Conservation (phyloP, 1,284 basidiomycete species). For the Porphyrellus sp. region DNA sequence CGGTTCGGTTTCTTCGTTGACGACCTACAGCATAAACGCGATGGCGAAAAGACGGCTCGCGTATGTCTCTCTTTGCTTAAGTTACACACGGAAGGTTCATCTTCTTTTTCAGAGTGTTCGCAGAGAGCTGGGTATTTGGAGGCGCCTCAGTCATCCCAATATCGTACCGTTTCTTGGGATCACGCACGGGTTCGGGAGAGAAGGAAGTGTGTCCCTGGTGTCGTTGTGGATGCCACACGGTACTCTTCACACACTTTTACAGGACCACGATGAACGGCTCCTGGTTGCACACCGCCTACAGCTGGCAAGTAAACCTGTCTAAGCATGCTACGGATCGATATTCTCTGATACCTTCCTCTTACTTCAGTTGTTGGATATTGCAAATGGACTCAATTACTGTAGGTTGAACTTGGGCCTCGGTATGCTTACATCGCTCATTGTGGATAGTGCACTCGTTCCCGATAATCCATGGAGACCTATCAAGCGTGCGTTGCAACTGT, state of each 20-base stretch:
- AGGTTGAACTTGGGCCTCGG: background rate
- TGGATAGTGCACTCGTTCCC: slow-evolving; percentile 11
- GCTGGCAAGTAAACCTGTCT: background rate
- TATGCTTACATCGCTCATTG: background rate
- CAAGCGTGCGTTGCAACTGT: slow-evolving; percentile 3
- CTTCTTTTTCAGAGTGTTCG: slow-evolving; percentile 6
- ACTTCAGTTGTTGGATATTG: slow-evolving; percentile 10
- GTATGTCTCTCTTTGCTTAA: too few relatives aligned
- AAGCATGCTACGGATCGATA: background rate
- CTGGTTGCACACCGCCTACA: slow-evolving; percentile 5
- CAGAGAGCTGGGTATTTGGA: slow-evolving; percentile 15
- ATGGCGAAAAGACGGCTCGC: background rate
- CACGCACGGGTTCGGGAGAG: slow-evolving; percentile 14
- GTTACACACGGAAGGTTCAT: background rate
- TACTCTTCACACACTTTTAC: slow-evolving; percentile 7
- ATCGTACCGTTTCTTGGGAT: too few relatives aligned
- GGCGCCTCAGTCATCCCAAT: slow-evolving; percentile 7
- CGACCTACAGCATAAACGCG: background rate
- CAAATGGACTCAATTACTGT: slow-evolving; percentile 13
- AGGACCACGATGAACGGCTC: background rate
- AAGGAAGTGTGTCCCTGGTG: slow-evolving; percentile 11
- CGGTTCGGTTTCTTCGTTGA: slow-evolving; percentile 7
- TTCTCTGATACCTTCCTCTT: background rate
- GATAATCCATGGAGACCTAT: slow-evolving; percentile 9
- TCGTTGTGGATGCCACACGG: slow-evolving; percentile 20